Percentiles rank a stretch among this genome's conserved stretches.
phyloP scores from a whole-genome alignment of 331 rosid genomes.

The Acacia pycnantha region DNA sequence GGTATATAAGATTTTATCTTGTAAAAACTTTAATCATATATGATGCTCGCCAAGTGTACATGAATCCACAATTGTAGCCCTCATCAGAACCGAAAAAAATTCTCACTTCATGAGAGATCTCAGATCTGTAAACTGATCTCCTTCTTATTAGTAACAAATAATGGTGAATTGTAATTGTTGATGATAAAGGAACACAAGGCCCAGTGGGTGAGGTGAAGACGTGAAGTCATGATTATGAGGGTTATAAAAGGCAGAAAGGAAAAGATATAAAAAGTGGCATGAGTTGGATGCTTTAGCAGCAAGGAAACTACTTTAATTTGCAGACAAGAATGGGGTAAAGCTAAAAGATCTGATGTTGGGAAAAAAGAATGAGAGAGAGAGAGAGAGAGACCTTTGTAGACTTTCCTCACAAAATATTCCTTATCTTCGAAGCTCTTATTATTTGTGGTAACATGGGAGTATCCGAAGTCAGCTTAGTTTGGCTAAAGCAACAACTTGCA shows the following conservation, averaged over 20 bases:
- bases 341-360: slow-evolving; percentile 19
- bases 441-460: background rate
- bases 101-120: no score
- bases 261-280: slow-evolving; percentile 25
- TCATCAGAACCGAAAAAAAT: no score
- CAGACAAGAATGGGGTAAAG: slow-evolving; percentile 28
- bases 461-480: background rate
- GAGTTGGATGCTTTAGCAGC: slow-evolving; percentile 34
- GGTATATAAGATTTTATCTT: no score
- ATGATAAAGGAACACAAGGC: background rate
- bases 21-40: no score
- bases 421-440: no score
- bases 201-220: background rate
- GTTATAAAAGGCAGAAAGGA: background rate
- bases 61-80: no score
- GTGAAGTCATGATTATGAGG: slow-evolving; percentile 17
- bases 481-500: background rate
- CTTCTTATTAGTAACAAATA: background rate
- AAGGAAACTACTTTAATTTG: slow-evolving; percentile 37
- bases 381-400: background rate
- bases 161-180: background rate
- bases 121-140: no score
- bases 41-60: no score
- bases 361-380: background rate
- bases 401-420: background rate